Evolutionary conservation across 441 rosid genomes (phyloP).

Genomic region (Capsella rubella): DNA sequence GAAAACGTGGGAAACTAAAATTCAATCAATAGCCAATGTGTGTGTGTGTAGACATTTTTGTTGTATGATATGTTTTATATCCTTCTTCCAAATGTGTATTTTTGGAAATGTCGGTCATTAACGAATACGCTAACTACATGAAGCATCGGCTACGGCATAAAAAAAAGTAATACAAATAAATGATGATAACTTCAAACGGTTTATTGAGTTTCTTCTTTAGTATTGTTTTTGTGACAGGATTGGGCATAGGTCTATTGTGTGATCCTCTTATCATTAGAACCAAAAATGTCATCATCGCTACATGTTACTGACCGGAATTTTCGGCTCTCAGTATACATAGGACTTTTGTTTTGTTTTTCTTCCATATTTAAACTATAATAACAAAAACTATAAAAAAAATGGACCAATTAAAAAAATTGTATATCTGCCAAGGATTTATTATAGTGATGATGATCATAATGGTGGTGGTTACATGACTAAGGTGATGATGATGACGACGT

Average conservation of each 20-base stretch:
- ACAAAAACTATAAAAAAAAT: conserved; percentile 29
- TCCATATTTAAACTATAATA: not conserved
- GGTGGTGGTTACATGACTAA: conserved; percentile 38
- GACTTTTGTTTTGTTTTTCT: conserved; percentile 2
- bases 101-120: not conserved
- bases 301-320: conserved; percentile 32
- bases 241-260: conserved; percentile 20
- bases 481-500: conserved; percentile 39
- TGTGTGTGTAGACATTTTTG: not conserved
- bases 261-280: conserved; percentile 17
- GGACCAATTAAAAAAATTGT: conserved; percentile 30
- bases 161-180: not conserved
- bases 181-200: not conserved
- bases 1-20: not conserved
- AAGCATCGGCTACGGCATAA: conserved; percentile 9
- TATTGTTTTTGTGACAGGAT: conserved; percentile 9
- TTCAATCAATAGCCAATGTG: not conserved
- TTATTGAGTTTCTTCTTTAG: not conserved
- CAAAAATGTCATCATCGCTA: conserved; percentile 27
- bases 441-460: conserved; percentile 23
- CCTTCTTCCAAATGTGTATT: not conserved
- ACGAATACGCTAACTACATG: not conserved
- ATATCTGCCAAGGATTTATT: conserved; percentile 13
- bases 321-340: conserved; percentile 16
- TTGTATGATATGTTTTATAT: not conserved